Percentiles rank a stretch among this genome's conserved stretches.
Evolutionary conservation across 2,329 filamentous ascomycete genomes (phyloP).

Genomic region (Fusarium euwallaceae): DNA sequence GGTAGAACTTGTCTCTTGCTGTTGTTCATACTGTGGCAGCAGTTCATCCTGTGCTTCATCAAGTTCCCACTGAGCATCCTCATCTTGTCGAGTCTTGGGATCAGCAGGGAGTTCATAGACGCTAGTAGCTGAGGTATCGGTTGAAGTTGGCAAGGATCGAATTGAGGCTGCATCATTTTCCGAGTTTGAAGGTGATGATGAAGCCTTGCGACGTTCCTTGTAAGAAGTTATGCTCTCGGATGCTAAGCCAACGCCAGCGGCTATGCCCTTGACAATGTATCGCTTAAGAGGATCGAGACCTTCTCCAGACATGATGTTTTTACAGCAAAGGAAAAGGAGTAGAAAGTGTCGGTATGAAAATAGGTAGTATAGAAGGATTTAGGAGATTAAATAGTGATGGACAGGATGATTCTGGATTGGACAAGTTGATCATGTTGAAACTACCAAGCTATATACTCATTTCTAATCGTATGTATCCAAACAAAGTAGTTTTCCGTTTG

Average conservation of each 20-base stretch:
- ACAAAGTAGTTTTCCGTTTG: background rate
- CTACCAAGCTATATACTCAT: background rate
- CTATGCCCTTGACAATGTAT: constrained; percentile 20
- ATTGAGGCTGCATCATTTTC: background rate
- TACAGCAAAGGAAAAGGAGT: background rate
- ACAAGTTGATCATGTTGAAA: background rate
- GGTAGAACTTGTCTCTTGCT: background rate
- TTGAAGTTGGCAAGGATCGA: background rate
- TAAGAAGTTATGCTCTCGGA: constrained; percentile 18
- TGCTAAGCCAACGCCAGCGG: constrained; percentile 17
- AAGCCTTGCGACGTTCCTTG: constrained; percentile 12
- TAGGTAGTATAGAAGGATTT: background rate
- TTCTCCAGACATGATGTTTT: constrained; percentile 9
- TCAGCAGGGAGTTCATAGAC: background rate
- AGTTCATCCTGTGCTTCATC: constrained; percentile 14
- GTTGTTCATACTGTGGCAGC: background rate
- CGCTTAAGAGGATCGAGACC: constrained; percentile 15
- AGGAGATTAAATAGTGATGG: background rate
- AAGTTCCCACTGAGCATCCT: constrained; percentile 15
- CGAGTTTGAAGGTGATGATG: background rate
- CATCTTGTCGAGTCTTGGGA: background rate
- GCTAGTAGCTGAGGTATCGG: background rate
- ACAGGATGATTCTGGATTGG: background rate
- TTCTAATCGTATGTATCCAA: background rate
- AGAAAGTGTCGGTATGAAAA: background rate